Evolutionary conservation across 352 stramenopile species (phyloP).

Genomic region (Phytophthora uliginosa): DNA sequence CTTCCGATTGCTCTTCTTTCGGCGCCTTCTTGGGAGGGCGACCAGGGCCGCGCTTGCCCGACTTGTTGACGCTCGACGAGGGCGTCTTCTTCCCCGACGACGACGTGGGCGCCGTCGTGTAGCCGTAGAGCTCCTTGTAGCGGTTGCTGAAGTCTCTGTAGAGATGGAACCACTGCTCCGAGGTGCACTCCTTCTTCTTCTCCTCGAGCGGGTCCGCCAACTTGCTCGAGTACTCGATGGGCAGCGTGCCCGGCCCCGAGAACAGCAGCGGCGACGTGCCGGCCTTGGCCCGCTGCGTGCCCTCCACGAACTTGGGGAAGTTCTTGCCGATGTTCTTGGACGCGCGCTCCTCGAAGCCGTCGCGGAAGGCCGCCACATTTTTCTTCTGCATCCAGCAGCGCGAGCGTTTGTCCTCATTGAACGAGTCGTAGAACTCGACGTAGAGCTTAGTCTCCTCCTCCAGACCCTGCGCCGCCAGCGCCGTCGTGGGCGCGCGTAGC

Average conservation of each 20-base stretch:
- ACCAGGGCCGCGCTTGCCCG: conserved; percentile 29
- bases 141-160: conserved; percentile 78
- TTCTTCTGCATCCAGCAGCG: conserved; percentile 90
- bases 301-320: conserved; percentile 77
- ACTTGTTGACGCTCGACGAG: conserved; percentile 13
- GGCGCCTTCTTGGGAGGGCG: conserved; percentile 26
- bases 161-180: conserved; percentile 71
- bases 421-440: conserved; percentile 88
- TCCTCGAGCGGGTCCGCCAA: conserved; percentile 56
- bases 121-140: conserved; percentile 64
- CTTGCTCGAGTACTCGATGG: conserved; percentile 87
- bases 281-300: conserved; percentile 78
- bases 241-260: conserved; percentile 66
- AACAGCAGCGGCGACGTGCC: conserved; percentile 78
- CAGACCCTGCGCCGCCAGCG: conserved; percentile 58
- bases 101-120: conserved; percentile 23
- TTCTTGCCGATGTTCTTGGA: conserved; percentile 87
- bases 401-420: conserved; percentile 76
- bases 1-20: conserved; percentile 33
- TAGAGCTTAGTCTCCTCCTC: conserved; percentile 83
- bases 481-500: conserved; percentile 71
- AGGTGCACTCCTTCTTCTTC: conserved; percentile 56
- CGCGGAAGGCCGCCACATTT: conserved; percentile 75
- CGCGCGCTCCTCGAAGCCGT: conserved; percentile 81
- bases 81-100: conserved; percentile 28